Evolutionary conservation across 1,284 basidiomycete species (phyloP).

Genomic region (Apiotrichum laibachii): DNA sequence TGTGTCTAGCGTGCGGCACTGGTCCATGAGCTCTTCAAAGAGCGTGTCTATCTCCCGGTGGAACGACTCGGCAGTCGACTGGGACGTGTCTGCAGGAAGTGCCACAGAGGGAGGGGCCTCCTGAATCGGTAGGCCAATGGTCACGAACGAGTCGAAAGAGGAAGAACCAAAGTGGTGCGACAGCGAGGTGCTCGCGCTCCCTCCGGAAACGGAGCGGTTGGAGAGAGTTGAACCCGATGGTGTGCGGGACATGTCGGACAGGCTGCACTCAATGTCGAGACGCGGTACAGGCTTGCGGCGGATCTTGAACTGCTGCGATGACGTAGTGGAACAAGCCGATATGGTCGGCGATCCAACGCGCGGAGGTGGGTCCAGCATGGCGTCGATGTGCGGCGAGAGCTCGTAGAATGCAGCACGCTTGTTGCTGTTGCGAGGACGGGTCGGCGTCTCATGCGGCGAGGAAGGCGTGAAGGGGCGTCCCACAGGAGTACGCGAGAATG

Average conservation of each 20-base stretch:
- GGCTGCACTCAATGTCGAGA: background rate
- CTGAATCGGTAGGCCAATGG: background rate
- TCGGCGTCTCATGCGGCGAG: background rate
- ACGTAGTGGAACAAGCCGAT: slow-evolving; percentile 1
- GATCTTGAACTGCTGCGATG: slow-evolving; percentile 13
- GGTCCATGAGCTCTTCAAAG: slow-evolving; percentile 21
- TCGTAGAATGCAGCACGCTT: slow-evolving; percentile 1
- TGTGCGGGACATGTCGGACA: background rate
- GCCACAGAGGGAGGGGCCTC: background rate
- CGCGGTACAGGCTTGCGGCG: slow-evolving; percentile 15
- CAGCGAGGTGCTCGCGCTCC: background rate
- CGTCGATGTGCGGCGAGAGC: background rate
- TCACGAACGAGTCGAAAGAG: too few relatives aligned
- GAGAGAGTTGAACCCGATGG: background rate
- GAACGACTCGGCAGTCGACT: slow-evolving; percentile 2
- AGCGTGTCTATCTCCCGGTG: slow-evolving; percentile 16
- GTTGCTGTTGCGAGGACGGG: background rate
- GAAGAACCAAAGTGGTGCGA: background rate
- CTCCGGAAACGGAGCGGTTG: background rate
- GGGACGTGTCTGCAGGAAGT: background rate
- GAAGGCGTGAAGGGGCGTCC: background rate
- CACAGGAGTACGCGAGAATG: background rate
- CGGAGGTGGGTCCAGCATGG: background rate
- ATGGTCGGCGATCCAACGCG: background rate
- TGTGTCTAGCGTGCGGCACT: slow-evolving; percentile 1